A percentile compares a stretch with the other conserved stretches of the same genome.
phyloP scores from a whole-genome alignment of 495 filamentous ascomycete species.

The Penicillium tannophilum region DNA sequence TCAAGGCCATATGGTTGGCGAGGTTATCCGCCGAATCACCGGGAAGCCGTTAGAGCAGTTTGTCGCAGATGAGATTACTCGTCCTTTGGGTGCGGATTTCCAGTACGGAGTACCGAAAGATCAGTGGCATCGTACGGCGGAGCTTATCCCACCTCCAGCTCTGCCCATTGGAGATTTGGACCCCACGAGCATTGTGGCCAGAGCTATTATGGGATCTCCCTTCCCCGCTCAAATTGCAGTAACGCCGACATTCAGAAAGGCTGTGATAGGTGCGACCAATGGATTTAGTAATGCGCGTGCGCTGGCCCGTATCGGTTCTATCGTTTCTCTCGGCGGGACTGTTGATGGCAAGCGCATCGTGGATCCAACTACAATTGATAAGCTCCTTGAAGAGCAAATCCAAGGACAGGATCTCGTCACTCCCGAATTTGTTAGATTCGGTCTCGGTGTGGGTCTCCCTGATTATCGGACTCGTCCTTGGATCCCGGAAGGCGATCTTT shows the following conservation, averaged over 20 bases:
- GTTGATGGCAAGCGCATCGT: constrained; percentile 37
- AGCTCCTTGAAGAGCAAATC: constrained; percentile 42
- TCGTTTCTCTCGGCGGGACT: constrained; percentile 32
- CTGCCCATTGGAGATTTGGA: constrained; percentile 4
- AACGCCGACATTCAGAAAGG: constrained; percentile 24
- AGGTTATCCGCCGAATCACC: constrained; percentile 39
- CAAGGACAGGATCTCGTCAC: constrained; percentile 37
- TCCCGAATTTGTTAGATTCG: constrained; percentile 28
- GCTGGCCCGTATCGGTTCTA: constrained; percentile 32
- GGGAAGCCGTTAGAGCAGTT: constrained; percentile 43
- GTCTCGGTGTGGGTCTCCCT: constrained; percentile 39
- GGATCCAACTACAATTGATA: constrained; percentile 32
- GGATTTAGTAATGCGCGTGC: constrained; percentile 41
- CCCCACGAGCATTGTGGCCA: constrained; percentile 17
- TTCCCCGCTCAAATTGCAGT: constrained; percentile 1
- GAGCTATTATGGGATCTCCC: constrained; percentile 17
- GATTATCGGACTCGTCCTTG: constrained; percentile 20
- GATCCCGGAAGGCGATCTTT: constrained; percentile 34
- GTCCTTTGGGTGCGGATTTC: constrained; percentile 44
- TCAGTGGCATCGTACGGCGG: constrained; percentile 34
- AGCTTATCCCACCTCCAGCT: constrained; percentile 22
- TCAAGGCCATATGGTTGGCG: constrained; percentile 44
- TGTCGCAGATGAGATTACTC: constrained; percentile 42
- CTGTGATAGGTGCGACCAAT: constrained; percentile 30
- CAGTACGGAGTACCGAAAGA: constrained; percentile 36